A percentile compares a stretch with the other conserved stretches of the same genome.
These are phyloP conservation scores for Triangularia verruculosa DNA, from an alignment of 2,329 filamentous ascomycete genomes.

Conservation along the genomic window DNA sequence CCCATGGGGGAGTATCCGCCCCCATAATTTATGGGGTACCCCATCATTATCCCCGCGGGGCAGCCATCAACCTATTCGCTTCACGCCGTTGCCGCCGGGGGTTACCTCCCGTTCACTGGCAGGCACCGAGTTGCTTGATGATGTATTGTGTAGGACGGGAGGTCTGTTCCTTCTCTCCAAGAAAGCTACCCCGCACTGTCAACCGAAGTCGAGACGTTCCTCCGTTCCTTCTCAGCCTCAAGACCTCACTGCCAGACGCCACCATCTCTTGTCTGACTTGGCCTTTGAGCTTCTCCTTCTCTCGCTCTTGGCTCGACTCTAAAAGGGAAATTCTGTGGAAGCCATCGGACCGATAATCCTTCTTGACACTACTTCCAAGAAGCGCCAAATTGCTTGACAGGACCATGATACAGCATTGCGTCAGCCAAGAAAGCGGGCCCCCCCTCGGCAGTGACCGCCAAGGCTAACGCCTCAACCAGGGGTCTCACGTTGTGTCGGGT, in stretches of 20 bases:
- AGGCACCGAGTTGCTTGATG: too few relatives aligned
- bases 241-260: not conserved
- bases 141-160: too few relatives aligned
- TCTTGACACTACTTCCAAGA: not conserved
- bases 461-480: not conserved
- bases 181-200: not conserved
- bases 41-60: not conserved
- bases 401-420: not conserved
- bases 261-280: not conserved
- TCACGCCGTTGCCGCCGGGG: not conserved
- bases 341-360: not conserved
- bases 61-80: not conserved
- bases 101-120: not conserved
- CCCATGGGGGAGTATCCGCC: too few relatives aligned
- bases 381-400: not conserved
- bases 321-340: not conserved
- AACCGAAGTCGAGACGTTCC: not conserved
- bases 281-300: not conserved
- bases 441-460: not conserved
- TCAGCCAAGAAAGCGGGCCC: not conserved
- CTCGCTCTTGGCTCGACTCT: not conserved
- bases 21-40: not conserved
- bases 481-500: not conserved
- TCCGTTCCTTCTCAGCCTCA: not conserved
- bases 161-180: not conserved